Evolutionary conservation across 371 early-diverging fungal species (phyloP).

Genomic region (Mortierella sp.): DNA sequence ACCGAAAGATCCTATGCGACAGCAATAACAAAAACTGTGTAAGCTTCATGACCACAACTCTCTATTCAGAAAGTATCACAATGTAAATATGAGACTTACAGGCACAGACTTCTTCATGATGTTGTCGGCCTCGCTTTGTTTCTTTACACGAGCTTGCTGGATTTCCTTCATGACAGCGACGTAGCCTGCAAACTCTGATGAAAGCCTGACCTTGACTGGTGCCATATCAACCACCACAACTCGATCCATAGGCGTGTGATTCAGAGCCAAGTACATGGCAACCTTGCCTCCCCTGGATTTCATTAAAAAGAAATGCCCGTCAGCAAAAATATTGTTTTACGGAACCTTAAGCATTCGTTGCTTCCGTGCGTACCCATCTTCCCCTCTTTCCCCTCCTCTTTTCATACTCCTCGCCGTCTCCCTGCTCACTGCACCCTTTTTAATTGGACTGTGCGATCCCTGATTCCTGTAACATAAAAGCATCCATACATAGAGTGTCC

Average conservation of each 20-base stretch:
- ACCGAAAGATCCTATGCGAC: conserved; percentile 65
- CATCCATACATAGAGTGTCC: conserved; percentile 89
- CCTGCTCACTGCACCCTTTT: not conserved
- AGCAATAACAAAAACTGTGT: not conserved
- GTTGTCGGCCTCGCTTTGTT: conserved; percentile 80
- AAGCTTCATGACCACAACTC: not conserved
- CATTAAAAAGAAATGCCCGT: not conserved
- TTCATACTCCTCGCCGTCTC: not conserved
- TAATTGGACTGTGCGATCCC: not conserved
- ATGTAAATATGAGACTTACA: conserved; percentile 37
- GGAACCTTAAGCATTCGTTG: not conserved
- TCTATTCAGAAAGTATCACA: not conserved
- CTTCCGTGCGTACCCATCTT: not conserved
- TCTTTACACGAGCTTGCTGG: conserved; percentile 64
- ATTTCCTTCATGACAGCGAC: conserved; percentile 77
- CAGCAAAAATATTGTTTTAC: conserved; percentile 1
- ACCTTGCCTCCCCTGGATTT: conserved; percentile 88
- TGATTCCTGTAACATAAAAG: not conserved
- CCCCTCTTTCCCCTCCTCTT: not conserved
- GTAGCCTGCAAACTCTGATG: conserved; percentile 70
- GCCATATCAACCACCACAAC: conserved; percentile 92
- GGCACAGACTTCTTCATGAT: conserved; percentile 66
- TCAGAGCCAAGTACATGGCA: conserved; percentile 85
- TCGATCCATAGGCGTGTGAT: conserved; percentile 68
- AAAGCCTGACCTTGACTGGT: conserved; percentile 69